phyloP scores from a whole-genome alignment of 2,329 filamentous ascomycete genomes.

The Alternaria angustiovoidea region DNA sequence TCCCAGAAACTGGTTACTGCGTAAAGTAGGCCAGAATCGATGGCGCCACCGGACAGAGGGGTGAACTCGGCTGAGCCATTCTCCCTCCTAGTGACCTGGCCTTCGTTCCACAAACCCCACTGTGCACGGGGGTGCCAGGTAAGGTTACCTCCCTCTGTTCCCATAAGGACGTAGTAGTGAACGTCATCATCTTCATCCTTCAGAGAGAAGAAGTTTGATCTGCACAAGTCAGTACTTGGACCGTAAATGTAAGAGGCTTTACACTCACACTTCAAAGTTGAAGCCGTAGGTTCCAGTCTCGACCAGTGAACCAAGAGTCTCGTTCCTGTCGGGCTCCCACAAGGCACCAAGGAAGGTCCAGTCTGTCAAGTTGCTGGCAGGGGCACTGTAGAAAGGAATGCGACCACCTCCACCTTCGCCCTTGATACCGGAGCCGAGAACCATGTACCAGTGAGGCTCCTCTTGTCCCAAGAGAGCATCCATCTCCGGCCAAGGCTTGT shows the following conservation, averaged over 20 bases:
- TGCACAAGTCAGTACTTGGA: constrained; percentile 17
- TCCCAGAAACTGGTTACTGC: constrained; percentile 59
- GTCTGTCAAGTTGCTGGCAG: constrained; percentile 54
- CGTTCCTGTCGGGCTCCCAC: constrained; percentile 56
- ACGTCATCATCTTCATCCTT: constrained; percentile 54
- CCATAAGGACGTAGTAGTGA: constrained; percentile 57
- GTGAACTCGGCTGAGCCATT: constrained; percentile 57
- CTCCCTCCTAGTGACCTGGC: constrained; percentile 51
- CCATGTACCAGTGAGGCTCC: constrained; percentile 57
- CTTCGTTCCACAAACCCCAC: constrained; percentile 59
- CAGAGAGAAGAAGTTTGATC: constrained; percentile 57
- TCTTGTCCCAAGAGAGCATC: constrained; percentile 52
- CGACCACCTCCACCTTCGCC: constrained; percentile 56
- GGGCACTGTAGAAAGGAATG: constrained; percentile 58
- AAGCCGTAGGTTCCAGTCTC: constrained; percentile 57
- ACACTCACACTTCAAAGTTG: constrained; percentile 57
- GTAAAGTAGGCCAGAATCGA: constrained; percentile 56
- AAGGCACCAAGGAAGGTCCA: constrained; percentile 59
- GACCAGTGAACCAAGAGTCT: constrained; percentile 52
- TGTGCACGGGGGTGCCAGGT: constrained; percentile 52
- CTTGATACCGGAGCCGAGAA: constrained; percentile 58
- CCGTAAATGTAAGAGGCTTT: background rate
- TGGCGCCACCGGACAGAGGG: constrained; percentile 55
- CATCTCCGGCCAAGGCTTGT: constrained; percentile 54
- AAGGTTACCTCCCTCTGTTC: constrained; percentile 56